A percentile compares a stretch with the other conserved stretches of the same genome.
Evolutionary conservation across 176 grass and related monocot genomes (phyloP).

Genomic region (Panicum miliaceum): DNA sequence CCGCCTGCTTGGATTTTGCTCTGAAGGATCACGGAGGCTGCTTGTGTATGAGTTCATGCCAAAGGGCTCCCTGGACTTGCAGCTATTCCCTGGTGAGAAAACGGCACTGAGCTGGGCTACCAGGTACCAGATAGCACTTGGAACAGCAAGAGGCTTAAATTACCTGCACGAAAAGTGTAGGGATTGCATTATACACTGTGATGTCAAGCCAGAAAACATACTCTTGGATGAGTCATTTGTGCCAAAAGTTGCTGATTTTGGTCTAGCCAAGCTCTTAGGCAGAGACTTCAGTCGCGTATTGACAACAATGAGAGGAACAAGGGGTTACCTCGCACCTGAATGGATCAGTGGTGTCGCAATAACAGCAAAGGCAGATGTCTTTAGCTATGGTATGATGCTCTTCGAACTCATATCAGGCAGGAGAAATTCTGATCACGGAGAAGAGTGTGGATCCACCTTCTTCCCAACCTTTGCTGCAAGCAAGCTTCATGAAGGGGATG

Average conservation of each 20-base stretch:
- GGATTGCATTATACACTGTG: constrained; percentile 90
- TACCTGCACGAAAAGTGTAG: constrained; percentile 85
- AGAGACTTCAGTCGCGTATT: constrained; percentile 86
- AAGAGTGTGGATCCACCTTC: constrained; percentile 40
- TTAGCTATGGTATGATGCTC: constrained; percentile 91
- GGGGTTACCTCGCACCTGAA: constrained; percentile 86
- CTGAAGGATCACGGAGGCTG: constrained; percentile 61
- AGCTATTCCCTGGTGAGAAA: constrained; percentile 60
- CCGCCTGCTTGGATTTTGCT: constrained; percentile 77
- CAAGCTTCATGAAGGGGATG: constrained; percentile 67
- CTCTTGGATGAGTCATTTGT: constrained; percentile 74
- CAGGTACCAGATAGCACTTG: constrained; percentile 79
- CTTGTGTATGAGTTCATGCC: constrained; percentile 89
- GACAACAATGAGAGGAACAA: constrained; percentile 86
- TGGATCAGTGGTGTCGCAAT: constrained; percentile 80
- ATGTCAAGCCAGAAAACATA: constrained; percentile 92
- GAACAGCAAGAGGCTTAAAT: constrained; percentile 73
- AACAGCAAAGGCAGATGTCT: constrained; percentile 84
- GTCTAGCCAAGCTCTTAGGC: constrained; percentile 78
- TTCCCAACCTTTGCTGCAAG: constrained; percentile 66
- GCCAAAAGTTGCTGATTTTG: constrained; percentile 85
- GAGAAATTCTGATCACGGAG: constrained; percentile 59
- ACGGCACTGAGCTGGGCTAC: constrained; percentile 51
- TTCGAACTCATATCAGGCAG: constrained; percentile 81
- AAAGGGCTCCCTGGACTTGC: constrained; percentile 72